Percentiles rank a stretch among this genome's conserved stretches.
Evolutionary conservation across 148 eudicot genomes (phyloP).

Genomic region (Bassia scoparia): DNA sequence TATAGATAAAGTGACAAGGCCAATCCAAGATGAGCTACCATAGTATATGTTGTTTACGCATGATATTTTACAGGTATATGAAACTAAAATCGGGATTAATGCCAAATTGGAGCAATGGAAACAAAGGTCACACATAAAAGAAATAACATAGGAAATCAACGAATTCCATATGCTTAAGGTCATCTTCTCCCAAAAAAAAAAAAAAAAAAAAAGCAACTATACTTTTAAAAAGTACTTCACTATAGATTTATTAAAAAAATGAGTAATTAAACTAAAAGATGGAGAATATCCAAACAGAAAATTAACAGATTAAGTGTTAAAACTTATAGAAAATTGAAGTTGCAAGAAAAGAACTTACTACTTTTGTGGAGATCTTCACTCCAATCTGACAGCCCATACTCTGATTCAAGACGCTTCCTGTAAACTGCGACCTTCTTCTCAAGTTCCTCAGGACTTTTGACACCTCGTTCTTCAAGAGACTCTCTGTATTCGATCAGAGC

Average conservation of each 20-base stretch:
- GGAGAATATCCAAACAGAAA: neutral
- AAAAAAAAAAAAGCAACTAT: too few species aligned
- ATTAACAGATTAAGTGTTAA: too few species aligned
- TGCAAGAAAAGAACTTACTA: slow-evolving; percentile 49
- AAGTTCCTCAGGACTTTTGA: slow-evolving; percentile 66
- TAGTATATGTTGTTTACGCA: neutral
- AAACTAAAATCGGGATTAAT: neutral
- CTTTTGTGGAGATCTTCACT: slow-evolving; percentile 42
- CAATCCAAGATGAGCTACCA: neutral
- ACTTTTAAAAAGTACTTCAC: too few species aligned
- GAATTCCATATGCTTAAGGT: too few species aligned
- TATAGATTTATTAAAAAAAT: too few species aligned
- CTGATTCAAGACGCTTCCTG: slow-evolving; percentile 56
- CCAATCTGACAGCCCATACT: slow-evolving; percentile 60
- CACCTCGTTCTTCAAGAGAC: slow-evolving; percentile 73
- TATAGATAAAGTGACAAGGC: neutral
- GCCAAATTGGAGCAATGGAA: neutral
- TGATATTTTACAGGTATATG: neutral
- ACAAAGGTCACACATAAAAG: too few species aligned
- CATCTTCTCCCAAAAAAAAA: too few species aligned
- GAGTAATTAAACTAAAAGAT: neutral
- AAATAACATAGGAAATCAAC: too few species aligned
- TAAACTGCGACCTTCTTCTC: slow-evolving; percentile 69
- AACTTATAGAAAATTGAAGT: neutral
- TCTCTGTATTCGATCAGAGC: slow-evolving; percentile 92